Evolutionary conservation across 306 rosid species (phyloP).

Genomic region (Acacia crassicarpa): DNA sequence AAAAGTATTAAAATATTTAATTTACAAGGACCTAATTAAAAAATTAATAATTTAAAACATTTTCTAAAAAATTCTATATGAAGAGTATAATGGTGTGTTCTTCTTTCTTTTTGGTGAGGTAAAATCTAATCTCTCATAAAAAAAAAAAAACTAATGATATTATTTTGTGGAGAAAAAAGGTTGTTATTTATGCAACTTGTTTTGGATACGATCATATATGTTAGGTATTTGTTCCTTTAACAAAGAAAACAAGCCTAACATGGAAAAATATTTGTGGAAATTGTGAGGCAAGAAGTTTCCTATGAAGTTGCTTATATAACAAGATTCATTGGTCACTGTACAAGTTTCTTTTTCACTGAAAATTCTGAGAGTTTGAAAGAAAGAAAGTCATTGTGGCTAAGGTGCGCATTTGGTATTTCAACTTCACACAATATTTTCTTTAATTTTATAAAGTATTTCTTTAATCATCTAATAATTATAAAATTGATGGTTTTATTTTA

Average conservation of each 20-base stretch:
- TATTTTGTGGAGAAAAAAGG: no score
- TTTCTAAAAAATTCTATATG: background rate
- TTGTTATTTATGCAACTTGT: background rate
- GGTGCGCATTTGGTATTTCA: no score
- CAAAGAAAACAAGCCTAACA: background rate
- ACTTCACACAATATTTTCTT: no score
- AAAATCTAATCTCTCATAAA: background rate
- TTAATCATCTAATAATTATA: no score
- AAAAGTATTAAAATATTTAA: background rate
- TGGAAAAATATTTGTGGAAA: background rate
- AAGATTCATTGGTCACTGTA: background rate
- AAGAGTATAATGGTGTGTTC: background rate
- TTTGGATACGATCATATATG: background rate
- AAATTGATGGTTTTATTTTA: no score
- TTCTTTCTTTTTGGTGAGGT: background rate
- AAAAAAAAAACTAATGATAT: background rate
- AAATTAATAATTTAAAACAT: background rate
- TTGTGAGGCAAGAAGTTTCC: background rate
- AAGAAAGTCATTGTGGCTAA: no score
- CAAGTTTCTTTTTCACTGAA: background rate
- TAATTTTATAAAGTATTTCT: no score
- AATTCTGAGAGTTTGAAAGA: background rate
- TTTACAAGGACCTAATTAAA: background rate
- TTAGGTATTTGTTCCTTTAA: background rate
- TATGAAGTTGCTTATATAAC: background rate